Conservation (phyloP, 371 early-diverging fungal species). For the Gilbertella persicaria region DNA sequence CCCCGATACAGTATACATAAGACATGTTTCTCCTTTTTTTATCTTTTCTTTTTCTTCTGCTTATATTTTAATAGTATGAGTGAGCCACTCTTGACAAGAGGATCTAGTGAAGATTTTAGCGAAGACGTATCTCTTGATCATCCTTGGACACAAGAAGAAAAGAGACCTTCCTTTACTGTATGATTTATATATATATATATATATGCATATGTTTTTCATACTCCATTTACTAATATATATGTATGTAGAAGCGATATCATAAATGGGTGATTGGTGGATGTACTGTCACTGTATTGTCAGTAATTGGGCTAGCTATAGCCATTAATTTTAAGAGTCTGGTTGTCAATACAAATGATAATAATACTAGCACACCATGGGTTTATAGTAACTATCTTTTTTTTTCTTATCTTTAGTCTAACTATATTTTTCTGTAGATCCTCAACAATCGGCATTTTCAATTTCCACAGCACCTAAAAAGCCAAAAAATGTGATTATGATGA, state of each 20-base stretch:
- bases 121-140: slow-evolving; percentile 15
- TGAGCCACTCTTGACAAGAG: slow-evolving; percentile 17
- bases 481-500: slow-evolving; percentile 88
- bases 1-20: too few relatives aligned
- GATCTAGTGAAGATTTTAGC: slow-evolving; percentile 4
- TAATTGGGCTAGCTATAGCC: slow-evolving; percentile 13
- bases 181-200: neutral
- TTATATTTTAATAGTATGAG: too few relatives aligned
- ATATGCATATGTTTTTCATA: neutral
- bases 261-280: slow-evolving; percentile 15
- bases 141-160: slow-evolving; percentile 16
- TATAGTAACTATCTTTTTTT: neutral
- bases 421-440: neutral
- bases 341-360: neutral
- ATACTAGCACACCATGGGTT: neutral
- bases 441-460: neutral
- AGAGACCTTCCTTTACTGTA: slow-evolving; percentile 12
- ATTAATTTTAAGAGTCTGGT: neutral
- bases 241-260: slow-evolving; percentile 10
- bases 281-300: slow-evolving; percentile 3
- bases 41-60: too few relatives aligned
- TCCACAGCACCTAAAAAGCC: slow-evolving; percentile 6
- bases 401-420: too few relatives aligned
- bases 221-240: neutral
- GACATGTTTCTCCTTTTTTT: too few relatives aligned